A percentile compares a stretch with the other conserved stretches of the same genome.
These are phyloP conservation scores for Amphichorda felina DNA, from an alignment of 2,329 filamentous ascomycete genomes.

Conservation along the genomic window DNA sequence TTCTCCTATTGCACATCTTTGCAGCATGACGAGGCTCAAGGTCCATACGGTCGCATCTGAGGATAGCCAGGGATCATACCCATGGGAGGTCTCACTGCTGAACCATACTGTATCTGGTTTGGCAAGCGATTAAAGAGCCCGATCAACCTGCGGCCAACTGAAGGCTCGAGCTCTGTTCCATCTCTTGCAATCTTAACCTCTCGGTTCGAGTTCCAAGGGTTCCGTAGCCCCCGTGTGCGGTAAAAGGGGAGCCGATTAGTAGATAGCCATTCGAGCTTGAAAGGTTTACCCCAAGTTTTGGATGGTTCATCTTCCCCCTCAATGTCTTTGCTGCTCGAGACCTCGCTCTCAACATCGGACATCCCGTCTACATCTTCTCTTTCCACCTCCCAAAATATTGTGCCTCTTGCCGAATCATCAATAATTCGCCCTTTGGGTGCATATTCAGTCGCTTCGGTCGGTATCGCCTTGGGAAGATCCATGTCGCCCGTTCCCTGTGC, in stretches of 20 bases:
- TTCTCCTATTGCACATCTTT: too few relatives aligned
- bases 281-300: constrained; percentile 82
- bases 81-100: constrained; percentile 18
- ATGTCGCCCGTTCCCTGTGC: constrained; percentile 44
- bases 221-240: constrained; percentile 73
- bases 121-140: constrained; percentile 60
- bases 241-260: constrained; percentile 79
- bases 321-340: constrained; percentile 14
- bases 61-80: constrained; percentile 25
- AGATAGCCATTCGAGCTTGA: constrained; percentile 82
- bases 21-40: too few relatives aligned
- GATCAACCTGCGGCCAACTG: constrained; percentile 63
- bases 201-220: constrained; percentile 89
- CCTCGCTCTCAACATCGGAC: constrained; percentile 29
- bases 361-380: constrained; percentile 37
- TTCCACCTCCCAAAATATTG: constrained; percentile 92
- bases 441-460: constrained; percentile 65
- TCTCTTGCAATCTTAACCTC: constrained; percentile 95
- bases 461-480: constrained; percentile 68
- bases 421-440: constrained; percentile 80
- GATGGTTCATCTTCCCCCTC: constrained; percentile 32
- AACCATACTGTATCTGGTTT: constrained; percentile 20
- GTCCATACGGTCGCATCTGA: constrained; percentile 21
- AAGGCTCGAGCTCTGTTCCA: constrained; percentile 83
- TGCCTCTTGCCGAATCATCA: constrained; percentile 84